Evolutionary conservation across 257 asterid species (phyloP).

Genomic region (Lavandula angustifolia): DNA sequence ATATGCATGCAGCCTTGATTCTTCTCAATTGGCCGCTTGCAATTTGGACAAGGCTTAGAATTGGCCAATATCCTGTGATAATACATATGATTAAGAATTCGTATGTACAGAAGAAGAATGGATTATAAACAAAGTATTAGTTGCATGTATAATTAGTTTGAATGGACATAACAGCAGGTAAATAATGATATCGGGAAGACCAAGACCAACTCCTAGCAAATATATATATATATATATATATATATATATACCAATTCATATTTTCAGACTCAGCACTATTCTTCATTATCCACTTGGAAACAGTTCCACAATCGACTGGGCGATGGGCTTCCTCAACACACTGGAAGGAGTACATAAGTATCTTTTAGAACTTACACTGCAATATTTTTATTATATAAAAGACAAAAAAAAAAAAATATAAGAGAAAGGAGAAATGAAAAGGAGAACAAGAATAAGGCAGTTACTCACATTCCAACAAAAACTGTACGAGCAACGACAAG

Average conservation of each 20-base stretch:
- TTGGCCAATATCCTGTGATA: conserved; percentile 90
- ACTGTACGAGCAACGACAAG: conserved; percentile 73
- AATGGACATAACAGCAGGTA: conserved; percentile 1
- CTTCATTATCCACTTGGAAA: conserved; percentile 58
- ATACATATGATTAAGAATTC: conserved; percentile 26
- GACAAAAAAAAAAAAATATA: conserved; percentile 16
- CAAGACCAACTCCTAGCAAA: neutral
- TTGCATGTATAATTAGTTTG: too few species aligned
- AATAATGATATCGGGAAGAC: conserved; percentile 13
- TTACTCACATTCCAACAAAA: conserved; percentile 92
- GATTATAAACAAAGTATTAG: conserved; percentile 9
- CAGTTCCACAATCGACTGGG: conserved; percentile 57
- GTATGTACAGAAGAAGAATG: conserved; percentile 8
- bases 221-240: too few species aligned
- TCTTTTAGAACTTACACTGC: conserved; percentile 8
- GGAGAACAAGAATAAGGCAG: conserved; percentile 18
- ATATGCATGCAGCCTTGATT: conserved; percentile 99
- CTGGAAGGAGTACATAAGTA: conserved; percentile 33
- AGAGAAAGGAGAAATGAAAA: neutral
- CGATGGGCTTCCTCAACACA: conserved; percentile 66
- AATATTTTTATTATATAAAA: neutral
- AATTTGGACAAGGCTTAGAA: conserved; percentile 98
- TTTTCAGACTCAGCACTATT: conserved; percentile 63
- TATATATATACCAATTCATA: conserved; percentile 56
- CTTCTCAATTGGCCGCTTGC: conserved; percentile 99